phyloP scores from a whole-genome alignment of 192 early-diverging fungal genomes.

The Entomortierella beljakovae region DNA sequence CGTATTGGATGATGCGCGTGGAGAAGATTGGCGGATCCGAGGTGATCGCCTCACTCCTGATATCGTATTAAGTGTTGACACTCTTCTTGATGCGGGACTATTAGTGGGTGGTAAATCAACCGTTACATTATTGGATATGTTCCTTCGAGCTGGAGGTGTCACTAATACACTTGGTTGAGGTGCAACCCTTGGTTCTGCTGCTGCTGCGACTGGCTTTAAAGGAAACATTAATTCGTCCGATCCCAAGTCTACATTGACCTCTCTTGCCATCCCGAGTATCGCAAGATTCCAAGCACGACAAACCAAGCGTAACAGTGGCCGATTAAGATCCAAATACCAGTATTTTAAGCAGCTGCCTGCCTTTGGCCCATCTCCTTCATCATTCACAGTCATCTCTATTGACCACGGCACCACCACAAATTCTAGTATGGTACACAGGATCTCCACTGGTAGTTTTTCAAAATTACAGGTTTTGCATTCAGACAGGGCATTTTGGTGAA shows the following conservation, averaged over 20 bases:
- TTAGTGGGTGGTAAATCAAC: no score
- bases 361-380: conserved; percentile 28
- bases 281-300: conserved; percentile 32
- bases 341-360: conserved; percentile 12
- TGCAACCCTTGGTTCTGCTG: neutral
- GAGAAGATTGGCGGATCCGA: no score
- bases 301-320: conserved; percentile 14
- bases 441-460: conserved; percentile 16
- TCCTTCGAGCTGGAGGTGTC: no score
- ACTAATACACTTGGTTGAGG: neutral
- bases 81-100: no score
- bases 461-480: neutral
- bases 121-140: no score
- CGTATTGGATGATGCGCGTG: no score
- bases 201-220: neutral
- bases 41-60: no score
- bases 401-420: neutral
- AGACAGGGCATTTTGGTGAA: neutral
- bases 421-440: conserved; percentile 26
- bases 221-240: conserved; percentile 23
- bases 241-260: conserved; percentile 16
- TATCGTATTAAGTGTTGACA: no score
- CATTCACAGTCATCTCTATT: conserved; percentile 2
- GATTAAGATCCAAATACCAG: conserved; percentile 20
- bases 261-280: conserved; percentile 28